These are phyloP conservation scores for Daedaleopsis nitida DNA, from an alignment of 768 basidiomycete genomes.

Conservation along the genomic window DNA sequence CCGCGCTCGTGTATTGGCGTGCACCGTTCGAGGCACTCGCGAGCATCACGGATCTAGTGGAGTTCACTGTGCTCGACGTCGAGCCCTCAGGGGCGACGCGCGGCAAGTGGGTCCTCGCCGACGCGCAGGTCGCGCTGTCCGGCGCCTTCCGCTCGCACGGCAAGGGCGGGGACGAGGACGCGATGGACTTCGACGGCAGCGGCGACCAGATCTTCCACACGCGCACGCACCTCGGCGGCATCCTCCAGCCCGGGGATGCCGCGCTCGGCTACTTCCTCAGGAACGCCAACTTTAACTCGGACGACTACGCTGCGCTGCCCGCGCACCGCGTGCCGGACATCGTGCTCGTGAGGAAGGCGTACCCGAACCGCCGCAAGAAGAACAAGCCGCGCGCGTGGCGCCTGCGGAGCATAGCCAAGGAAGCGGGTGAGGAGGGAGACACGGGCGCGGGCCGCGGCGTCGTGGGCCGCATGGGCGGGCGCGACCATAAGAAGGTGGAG, in stretches of 20 bases:
- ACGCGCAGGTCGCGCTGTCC: constrained; percentile 87
- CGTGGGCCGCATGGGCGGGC: constrained; percentile 87
- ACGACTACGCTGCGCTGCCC: constrained; percentile 73
- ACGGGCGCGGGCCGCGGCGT: constrained; percentile 77
- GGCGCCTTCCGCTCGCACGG: constrained; percentile 70
- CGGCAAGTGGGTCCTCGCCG: constrained; percentile 83
- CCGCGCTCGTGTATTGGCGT: constrained; percentile 87
- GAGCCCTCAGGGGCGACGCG: constrained; percentile 74
- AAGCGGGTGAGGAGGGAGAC: constrained; percentile 85
- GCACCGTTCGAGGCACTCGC: constrained; percentile 85
- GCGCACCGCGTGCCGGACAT: constrained; percentile 81
- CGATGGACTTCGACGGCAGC: constrained; percentile 62
- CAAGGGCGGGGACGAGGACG: constrained; percentile 45
- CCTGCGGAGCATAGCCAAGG: constrained; percentile 90
- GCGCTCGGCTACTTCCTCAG: constrained; percentile 90
- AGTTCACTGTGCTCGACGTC: constrained; percentile 94
- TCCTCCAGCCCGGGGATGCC: constrained; percentile 93
- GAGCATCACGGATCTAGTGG: constrained; percentile 80
- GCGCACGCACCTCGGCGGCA: constrained; percentile 92
- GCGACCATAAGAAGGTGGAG: constrained; percentile 91
- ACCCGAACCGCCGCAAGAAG: constrained; percentile 93
- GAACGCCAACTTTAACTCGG: constrained; percentile 91
- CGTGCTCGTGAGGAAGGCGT: constrained; percentile 92
- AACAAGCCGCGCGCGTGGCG: constrained; percentile 82
- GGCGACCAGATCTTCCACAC: constrained; percentile 87